A percentile compares a stretch with the other conserved stretches of the same genome.
phyloP scores from a whole-genome alignment of 257 asterid genomes.

The Verbascum thapsus region DNA sequence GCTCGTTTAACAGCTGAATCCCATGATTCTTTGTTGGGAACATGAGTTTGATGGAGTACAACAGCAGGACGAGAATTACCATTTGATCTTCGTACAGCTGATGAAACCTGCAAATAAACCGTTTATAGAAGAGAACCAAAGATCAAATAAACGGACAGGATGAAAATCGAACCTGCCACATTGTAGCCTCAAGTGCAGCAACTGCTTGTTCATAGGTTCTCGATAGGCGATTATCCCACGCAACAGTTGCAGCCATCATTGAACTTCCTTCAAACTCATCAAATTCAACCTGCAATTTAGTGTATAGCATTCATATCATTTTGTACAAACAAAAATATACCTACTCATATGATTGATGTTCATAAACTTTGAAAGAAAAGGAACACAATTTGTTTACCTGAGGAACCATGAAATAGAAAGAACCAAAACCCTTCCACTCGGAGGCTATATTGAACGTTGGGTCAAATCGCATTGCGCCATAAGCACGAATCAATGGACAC shows the following conservation, averaged over 20 bases:
- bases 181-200: slow-evolving; percentile 66
- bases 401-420: slow-evolving; percentile 93
- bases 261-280: slow-evolving; percentile 91
- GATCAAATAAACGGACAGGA: background rate
- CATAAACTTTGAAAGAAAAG: slow-evolving; percentile 2
- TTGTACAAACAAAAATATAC: slow-evolving; percentile 8
- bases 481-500: slow-evolving; percentile 88
- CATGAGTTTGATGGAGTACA: slow-evolving; percentile 58
- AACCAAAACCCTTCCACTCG: slow-evolving; percentile 91
- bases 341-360: background rate
- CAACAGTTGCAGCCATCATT: slow-evolving; percentile 84
- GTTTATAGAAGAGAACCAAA: background rate
- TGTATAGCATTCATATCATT: slow-evolving; percentile 30
- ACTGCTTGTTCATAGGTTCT: slow-evolving; percentile 66
- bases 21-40: slow-evolving; percentile 76
- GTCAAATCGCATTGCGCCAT: slow-evolving; percentile 92
- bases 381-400: slow-evolving; percentile 48
- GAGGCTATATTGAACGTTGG: slow-evolving; percentile 55
- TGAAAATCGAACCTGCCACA: slow-evolving; percentile 58
- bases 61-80: slow-evolving; percentile 43
- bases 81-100: slow-evolving; percentile 41
- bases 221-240: slow-evolving; percentile 85
- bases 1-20: slow-evolving; percentile 69
- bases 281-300: slow-evolving; percentile 74
- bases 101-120: slow-evolving; percentile 58